Evolutionary conservation across 345 rosid species (phyloP).

Genomic region (Hibiscus mutabilis): DNA sequence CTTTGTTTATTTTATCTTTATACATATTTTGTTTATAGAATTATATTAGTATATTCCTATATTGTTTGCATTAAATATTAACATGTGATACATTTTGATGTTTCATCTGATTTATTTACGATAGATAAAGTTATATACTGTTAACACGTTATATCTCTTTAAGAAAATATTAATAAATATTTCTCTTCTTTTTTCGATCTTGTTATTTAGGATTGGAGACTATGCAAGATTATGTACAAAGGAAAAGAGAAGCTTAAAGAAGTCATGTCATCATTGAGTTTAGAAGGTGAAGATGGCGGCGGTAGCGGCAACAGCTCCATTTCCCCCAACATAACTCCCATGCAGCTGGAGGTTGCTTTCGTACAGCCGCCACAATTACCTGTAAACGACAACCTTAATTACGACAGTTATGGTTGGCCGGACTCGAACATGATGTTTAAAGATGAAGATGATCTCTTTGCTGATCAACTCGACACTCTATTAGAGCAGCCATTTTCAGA

Average conservation of each 20-base stretch:
- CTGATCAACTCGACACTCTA: not conserved
- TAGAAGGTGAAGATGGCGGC: not conserved
- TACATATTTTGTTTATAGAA: no score
- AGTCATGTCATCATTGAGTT: not conserved
- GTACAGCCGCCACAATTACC: not conserved
- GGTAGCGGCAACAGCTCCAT: not conserved
- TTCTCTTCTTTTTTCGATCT: not conserved
- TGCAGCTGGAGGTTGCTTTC: not conserved
- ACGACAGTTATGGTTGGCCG: not conserved
- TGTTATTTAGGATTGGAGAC: not conserved
- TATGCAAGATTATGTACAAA: constrained; percentile 7
- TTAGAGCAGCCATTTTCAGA: not conserved
- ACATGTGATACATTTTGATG: no score
- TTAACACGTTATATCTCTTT: not conserved
- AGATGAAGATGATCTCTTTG: not conserved
- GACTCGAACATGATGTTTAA: not conserved
- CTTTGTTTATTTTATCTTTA: no score
- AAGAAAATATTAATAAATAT: not conserved
- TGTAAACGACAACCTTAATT: not conserved
- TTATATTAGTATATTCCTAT: no score
- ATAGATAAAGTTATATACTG: no score
- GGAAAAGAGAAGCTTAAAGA: constrained; percentile 3
- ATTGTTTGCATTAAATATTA: no score
- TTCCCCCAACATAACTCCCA: not conserved
- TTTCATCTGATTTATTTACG: no score